Evolutionary conservation across 345 rosid species (phyloP), one percentile per base, ranked within the genome.

Genomic region (Kandelia obovata): DNA sequence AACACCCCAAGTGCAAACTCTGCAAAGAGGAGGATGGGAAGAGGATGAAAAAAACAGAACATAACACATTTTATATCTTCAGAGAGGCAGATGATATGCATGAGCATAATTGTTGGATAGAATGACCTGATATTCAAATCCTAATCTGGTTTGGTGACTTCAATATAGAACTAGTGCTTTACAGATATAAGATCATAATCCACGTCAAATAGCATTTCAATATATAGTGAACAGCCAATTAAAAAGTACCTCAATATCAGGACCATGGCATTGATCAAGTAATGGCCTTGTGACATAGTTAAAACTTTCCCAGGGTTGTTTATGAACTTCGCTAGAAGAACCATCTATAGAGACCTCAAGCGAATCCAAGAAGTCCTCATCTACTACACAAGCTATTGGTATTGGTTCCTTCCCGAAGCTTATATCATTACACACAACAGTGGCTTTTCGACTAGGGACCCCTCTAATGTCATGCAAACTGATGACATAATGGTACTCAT

Each of bases 401-500:
- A 83, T 81, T 8, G 83, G 68, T 81, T 96, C 99, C 80, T 79
- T 80, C 64, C 98, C 98, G 66, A 78, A 85, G 88, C 97, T 92
- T 80, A 96, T 80, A 80, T 96, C 98, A 65, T 77, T 67, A 74
- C 90, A 92, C 79, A 96, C 63, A 68, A 90, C 75, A 39, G 66
- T 62, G n/a, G 80, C 76, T 73, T 83, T 88, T 63, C 64, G 84
- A 31, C 53, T 60, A 26, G 85, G 82, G 49, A 75, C 81, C 58
- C 73, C 79, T 70, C 84, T 84, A 53, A 88, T 71, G 78, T 89
- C 83, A 53, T 80, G 77, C 59, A 73, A 79, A 68, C 87, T 86
- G 64, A 96, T 83, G 65, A 96, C 73, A 71, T 72, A 89, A 77
- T 96, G 99, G 75, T 88, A 82, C 78, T 96, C 99, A 71, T 96